phyloP scores from a whole-genome alignment of 108 stramenopile genomes.

The Pseudonitzschia multistriata region DNA sequence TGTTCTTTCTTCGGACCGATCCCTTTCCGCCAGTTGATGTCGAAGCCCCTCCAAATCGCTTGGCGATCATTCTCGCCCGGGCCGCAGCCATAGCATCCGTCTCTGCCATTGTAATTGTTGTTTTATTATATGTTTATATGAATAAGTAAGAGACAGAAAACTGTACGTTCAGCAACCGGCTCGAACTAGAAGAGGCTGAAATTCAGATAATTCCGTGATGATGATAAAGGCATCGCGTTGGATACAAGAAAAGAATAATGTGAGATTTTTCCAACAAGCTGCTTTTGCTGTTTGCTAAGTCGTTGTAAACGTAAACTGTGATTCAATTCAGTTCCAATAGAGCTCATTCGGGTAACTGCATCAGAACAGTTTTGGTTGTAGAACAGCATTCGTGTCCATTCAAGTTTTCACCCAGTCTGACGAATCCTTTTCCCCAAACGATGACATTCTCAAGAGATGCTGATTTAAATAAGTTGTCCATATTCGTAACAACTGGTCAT shows the following conservation, averaged over 20 bases:
- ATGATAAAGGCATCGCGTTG: too few species aligned
- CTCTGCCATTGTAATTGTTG: conserved; percentile 49
- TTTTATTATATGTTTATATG: conserved; percentile 1
- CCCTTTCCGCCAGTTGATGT: conserved; percentile 92
- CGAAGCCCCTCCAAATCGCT: conserved; percentile 85
- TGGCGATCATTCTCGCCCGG: conserved; percentile 87
- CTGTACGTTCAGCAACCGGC: conserved; percentile 1
- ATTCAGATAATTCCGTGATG: too few species aligned
- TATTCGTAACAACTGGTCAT: not conserved
- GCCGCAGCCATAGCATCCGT: conserved; percentile 74
- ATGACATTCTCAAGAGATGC: not conserved
- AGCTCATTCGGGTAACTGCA: too few species aligned
- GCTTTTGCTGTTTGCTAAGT: too few species aligned
- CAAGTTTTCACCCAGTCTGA: not conserved
- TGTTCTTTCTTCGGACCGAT: conserved; percentile 92
- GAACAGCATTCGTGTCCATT: too few species aligned
- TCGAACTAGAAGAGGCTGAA: not conserved
- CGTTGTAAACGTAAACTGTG: too few species aligned
- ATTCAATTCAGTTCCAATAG: too few species aligned
- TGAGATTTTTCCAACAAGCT: too few species aligned
- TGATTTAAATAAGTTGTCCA: not conserved
- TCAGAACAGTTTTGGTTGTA: too few species aligned
- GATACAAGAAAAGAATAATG: too few species aligned
- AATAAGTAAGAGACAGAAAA: not conserved
- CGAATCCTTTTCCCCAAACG: not conserved